A percentile compares a stretch with the other conserved stretches of the same genome.
These are phyloP conservation scores for Heritiera fomes DNA, from an alignment of 345 rosid species.

Conservation along the genomic window DNA sequence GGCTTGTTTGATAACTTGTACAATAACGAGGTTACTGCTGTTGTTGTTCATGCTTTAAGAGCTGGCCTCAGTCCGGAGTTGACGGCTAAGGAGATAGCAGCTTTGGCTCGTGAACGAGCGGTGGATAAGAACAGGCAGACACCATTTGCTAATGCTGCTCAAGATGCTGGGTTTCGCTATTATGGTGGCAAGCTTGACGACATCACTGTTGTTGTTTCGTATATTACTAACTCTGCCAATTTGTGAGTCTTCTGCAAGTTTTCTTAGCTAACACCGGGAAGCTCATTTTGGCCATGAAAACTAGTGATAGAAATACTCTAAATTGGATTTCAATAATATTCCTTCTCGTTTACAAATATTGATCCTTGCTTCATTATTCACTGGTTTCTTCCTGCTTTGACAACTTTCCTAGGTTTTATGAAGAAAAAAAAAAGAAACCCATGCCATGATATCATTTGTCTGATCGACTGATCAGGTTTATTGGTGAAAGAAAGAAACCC, in stretches of 20 bases:
- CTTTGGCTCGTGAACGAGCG: constrained; percentile 80
- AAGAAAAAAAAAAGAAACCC: too few species aligned
- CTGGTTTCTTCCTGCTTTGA: neutral
- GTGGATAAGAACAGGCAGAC: constrained; percentile 69
- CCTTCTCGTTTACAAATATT: neutral
- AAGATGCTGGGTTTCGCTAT: constrained; percentile 86
- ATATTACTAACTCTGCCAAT: constrained; percentile 34
- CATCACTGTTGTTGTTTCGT: constrained; percentile 92
- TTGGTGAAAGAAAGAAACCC: too few species aligned
- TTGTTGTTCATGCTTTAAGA: constrained; percentile 71
- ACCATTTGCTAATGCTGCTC: constrained; percentile 89
- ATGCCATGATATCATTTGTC: too few species aligned
- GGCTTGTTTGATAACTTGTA: constrained; percentile 91
- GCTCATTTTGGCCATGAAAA: neutral
- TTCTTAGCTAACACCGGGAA: neutral
- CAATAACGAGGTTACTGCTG: constrained; percentile 75
- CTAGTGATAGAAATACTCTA: neutral
- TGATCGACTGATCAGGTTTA: too few species aligned
- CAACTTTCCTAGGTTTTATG: neutral
- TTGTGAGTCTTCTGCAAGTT: neutral
- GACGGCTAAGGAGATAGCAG: constrained; percentile 82
- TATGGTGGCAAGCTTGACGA: constrained; percentile 96
- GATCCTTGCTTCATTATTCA: constrained; percentile 15
- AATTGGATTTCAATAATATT: neutral
- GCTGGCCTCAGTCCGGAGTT: constrained; percentile 71